Percentiles rank a stretch among this genome's conserved stretches.
These are phyloP conservation scores for Hyphopichia buzzinii DNA, from an alignment of 1,139 yeast genomes.

Conservation along the genomic window DNA sequence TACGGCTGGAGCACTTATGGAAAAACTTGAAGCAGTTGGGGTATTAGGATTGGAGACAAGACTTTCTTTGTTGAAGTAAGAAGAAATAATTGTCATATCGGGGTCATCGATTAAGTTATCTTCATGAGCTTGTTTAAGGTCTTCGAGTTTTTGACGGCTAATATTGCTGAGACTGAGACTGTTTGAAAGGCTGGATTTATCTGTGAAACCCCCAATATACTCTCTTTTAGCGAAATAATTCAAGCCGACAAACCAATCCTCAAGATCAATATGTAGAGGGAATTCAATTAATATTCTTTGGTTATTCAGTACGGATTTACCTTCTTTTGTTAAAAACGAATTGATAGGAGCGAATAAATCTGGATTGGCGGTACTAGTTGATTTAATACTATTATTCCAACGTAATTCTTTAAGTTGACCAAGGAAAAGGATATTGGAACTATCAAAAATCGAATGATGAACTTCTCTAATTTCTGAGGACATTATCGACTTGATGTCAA, in stretches of 20 bases:
- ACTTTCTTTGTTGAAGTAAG: neutral
- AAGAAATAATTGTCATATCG: neutral
- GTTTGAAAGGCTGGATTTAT: conserved; percentile 2
- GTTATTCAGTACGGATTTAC: conserved; percentile 30
- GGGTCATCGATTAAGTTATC: neutral
- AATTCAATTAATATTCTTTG: conserved; percentile 58
- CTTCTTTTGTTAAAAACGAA: conserved; percentile 32
- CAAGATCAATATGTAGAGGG: conserved; percentile 68
- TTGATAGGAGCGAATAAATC: conserved; percentile 16
- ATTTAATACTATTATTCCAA: conserved; percentile 37
- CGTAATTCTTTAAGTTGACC: conserved; percentile 59
- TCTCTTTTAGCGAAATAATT: conserved; percentile 67
- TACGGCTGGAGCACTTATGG: neutral
- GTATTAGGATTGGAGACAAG: neutral
- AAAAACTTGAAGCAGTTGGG: conserved; percentile 1
- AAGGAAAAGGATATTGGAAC: conserved; percentile 55
- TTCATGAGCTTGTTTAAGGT: neutral
- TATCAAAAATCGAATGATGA: conserved; percentile 66
- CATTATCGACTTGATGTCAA: conserved; percentile 55
- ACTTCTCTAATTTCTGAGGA: conserved; percentile 68
- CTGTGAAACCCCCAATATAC: conserved; percentile 39
- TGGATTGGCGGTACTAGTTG: conserved; percentile 25
- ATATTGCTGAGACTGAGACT: neutral
- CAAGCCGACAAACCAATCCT: conserved; percentile 80
- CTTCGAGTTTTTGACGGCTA: neutral